Conservation (phyloP, 1,284 basidiomycete species). For the Ustilago cynodontis region DNA sequence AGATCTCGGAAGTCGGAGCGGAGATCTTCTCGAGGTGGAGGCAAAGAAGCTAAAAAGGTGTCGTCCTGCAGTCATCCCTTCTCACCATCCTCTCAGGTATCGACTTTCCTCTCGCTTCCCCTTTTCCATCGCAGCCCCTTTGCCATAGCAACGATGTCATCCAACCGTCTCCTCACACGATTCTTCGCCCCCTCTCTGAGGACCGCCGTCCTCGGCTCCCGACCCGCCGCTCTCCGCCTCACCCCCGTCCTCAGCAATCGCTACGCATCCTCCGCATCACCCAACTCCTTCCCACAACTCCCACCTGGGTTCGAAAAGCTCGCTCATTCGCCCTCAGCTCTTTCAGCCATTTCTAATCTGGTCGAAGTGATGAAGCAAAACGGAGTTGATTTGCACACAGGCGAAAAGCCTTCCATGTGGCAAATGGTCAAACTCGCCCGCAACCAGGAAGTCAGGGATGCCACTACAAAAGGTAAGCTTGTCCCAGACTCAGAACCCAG, state of each 20-base stretch:
- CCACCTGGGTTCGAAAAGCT: slow-evolving; percentile 64
- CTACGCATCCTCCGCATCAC: slow-evolving; percentile 42
- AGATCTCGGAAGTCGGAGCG: slow-evolving; percentile 11
- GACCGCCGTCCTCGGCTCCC: background rate
- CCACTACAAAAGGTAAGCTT: slow-evolving; percentile 55
- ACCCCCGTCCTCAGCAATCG: background rate
- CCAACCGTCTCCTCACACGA: slow-evolving; percentile 5
- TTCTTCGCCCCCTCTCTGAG: background rate
- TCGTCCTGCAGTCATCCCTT: slow-evolving; percentile 2
- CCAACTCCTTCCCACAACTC: slow-evolving; percentile 41
- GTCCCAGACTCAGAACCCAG: too few species aligned
- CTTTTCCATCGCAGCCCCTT: background rate
- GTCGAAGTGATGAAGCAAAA: slow-evolving; percentile 58
- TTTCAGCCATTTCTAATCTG: slow-evolving; percentile 54
- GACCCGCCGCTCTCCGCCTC: background rate
- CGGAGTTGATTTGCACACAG: slow-evolving; percentile 56
- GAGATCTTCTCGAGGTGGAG: background rate
- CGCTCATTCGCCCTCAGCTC: slow-evolving; percentile 49
- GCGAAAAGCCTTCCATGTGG: slow-evolving; percentile 57
- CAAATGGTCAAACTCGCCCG: slow-evolving; percentile 56
- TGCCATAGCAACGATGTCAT: slow-evolving; percentile 16
- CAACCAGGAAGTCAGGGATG: slow-evolving; percentile 55
- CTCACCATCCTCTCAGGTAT: background rate
- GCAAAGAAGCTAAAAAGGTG: slow-evolving; percentile 1
- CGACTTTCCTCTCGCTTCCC: background rate